These are phyloP conservation scores for Pulveroboletus sp. DNA, from an alignment of 768 basidiomycete species.

Conservation along the genomic window DNA sequence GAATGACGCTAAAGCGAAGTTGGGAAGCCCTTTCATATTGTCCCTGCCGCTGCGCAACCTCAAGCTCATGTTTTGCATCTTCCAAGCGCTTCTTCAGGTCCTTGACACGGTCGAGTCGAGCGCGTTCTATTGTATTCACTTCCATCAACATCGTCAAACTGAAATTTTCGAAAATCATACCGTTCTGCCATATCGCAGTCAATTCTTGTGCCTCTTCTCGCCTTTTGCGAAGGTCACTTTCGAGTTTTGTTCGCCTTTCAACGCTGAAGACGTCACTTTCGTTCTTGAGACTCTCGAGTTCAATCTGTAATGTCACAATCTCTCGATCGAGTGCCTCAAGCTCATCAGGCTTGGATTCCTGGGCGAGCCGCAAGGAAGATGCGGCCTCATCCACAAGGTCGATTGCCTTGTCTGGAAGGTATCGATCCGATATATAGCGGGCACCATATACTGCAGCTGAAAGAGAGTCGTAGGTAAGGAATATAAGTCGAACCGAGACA, in stretches of 20 bases:
- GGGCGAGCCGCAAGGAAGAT: conserved; percentile 78
- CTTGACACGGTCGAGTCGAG: conserved; percentile 64
- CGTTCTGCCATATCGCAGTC: conserved; percentile 68
- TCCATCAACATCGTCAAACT: neutral
- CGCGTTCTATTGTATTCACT: conserved; percentile 46
- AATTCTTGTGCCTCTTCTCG: conserved; percentile 58
- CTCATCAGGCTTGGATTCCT: conserved; percentile 83
- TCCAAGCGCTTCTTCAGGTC: conserved; percentile 71
- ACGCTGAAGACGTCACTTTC: conserved; percentile 81
- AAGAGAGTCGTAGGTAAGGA: neutral
- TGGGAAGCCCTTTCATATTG: conserved; percentile 78
- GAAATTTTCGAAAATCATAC: conserved; percentile 28
- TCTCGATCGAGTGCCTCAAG: conserved; percentile 79
- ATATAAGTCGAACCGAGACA: conserved; percentile 8
- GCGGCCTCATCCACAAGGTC: conserved; percentile 94
- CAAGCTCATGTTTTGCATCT: conserved; percentile 78
- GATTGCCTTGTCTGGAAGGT: conserved; percentile 86
- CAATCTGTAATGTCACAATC: conserved; percentile 84
- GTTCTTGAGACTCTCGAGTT: conserved; percentile 84
- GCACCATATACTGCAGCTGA: conserved; percentile 79
- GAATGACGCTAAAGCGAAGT: conserved; percentile 82
- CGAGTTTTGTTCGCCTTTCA: conserved; percentile 65
- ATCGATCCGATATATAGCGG: conserved; percentile 83
- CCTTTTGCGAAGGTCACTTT: conserved; percentile 55
- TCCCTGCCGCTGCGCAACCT: conserved; percentile 86